Evolutionary conservation across 805 yeast species (phyloP), one percentile per base, ranked within the genome.

Genomic region (Hanseniaspora taiwanica): DNA sequence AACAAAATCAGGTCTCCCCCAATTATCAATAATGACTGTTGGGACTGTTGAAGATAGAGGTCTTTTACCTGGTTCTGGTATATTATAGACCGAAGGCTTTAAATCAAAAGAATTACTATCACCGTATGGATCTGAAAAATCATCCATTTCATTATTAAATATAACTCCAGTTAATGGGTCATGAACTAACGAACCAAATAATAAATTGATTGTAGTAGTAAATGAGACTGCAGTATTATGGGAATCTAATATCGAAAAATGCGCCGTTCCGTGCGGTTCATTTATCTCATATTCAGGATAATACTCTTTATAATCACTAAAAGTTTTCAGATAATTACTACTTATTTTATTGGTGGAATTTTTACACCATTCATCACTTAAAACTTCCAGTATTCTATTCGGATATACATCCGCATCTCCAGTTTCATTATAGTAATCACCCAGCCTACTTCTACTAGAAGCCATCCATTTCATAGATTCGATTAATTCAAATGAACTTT

Each of bases 401-500:
- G 60, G 58, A 27, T 62, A 51, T 10, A 48, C 42, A 12, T 43
- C 46, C 1, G 54, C 44, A 7, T 46, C 59, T 0, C 43, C 4
- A 3, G 14, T 12, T 18, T n/a, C 21, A n/a, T 42, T 12, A 17
- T 25, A 7, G 17, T 41, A 41, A 51, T 85, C 96, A 0, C 97
- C 97, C 20, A 89, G 66, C 48, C 84, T 72, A n/a, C 87, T 75
- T 46, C 96, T 68, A 0, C 80, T 89, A 10, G 89, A 71, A 0
- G 87, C 83, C 72, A 85, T 71, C 95, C 96, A 89, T 59, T 89
- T 89, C 94, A 89, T 84, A 2, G 81, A 63, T 59, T 89, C 98
- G 9, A 85, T 63, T 6, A 85, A 54, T 41, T 82, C 66, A 51
- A 83, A 96, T 2, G 76, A 64, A 12, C 72, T 67, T 10, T 70